Evolutionary conservation across 2,329 filamentous ascomycete genomes (phyloP).

Genomic region (Epichloe uncinata): DNA sequence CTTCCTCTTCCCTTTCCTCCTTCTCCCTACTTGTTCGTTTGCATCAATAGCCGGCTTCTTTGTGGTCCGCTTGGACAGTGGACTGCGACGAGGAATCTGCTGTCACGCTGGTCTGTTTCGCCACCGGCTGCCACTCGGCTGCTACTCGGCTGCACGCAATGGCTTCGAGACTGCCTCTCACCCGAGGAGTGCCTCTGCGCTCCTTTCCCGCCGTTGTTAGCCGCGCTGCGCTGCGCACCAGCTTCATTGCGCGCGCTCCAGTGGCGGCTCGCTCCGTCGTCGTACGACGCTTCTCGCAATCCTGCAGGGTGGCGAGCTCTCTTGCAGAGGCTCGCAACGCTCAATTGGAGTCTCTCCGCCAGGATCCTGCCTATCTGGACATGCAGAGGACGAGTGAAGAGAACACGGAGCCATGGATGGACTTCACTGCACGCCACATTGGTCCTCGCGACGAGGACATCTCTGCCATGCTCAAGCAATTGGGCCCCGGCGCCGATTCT

Average conservation of each 20-base stretch:
- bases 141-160: constrained; percentile 7
- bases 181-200: constrained; percentile 11
- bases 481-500: constrained; percentile 59
- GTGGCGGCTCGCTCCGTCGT: background rate
- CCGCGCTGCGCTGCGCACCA: background rate
- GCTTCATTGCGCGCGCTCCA: constrained; percentile 6
- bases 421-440: constrained; percentile 73
- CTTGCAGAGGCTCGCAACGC: constrained; percentile 5
- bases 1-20: background rate
- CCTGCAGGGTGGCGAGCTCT: constrained; percentile 7
- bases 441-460: constrained; percentile 61
- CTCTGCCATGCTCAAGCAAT: constrained; percentile 63
- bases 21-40: background rate
- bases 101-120: background rate
- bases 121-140: background rate
- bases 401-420: constrained; percentile 12
- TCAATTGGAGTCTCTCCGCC: constrained; percentile 7
- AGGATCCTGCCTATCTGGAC: constrained; percentile 12
- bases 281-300: constrained; percentile 8
- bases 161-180: constrained; percentile 15
- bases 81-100: background rate
- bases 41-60: background rate
- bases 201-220: constrained; percentile 8
- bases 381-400: constrained; percentile 11
- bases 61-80: background rate